These are phyloP conservation scores for Clathrus columnatus DNA, from an alignment of 768 basidiomycete species.

Conservation along the genomic window DNA sequence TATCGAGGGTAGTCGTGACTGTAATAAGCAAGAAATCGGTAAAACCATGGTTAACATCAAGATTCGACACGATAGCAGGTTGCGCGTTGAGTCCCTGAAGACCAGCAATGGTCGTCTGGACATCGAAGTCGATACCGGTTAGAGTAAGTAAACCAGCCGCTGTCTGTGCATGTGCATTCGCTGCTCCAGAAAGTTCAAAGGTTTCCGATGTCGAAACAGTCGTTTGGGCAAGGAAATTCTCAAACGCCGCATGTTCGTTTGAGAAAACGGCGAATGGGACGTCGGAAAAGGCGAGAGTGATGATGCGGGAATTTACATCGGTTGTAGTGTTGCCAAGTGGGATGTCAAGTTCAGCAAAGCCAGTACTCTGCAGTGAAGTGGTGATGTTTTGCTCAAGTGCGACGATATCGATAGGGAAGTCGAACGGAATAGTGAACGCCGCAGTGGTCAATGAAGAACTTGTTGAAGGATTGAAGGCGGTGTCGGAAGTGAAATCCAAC, in stretches of 20 bases:
- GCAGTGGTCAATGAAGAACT: constrained; percentile 54
- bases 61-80: constrained; percentile 44
- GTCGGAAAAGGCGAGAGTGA: constrained; percentile 49
- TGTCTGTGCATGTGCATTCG: constrained; percentile 48
- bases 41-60: constrained; percentile 65
- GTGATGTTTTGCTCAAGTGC: constrained; percentile 52
- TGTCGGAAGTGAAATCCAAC: constrained; percentile 47
- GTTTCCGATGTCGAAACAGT: constrained; percentile 39
- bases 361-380: constrained; percentile 39
- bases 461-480: constrained; percentile 48
- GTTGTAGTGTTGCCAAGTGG: constrained; percentile 50
- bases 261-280: constrained; percentile 51
- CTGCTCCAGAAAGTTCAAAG: constrained; percentile 43
- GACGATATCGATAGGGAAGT: constrained; percentile 59
- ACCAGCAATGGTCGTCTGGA: constrained; percentile 50
- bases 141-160: constrained; percentile 57
- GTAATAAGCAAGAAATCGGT: constrained; percentile 60
- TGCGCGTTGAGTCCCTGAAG: constrained; percentile 54
- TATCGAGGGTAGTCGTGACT: constrained; percentile 49
- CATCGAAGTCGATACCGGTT: constrained; percentile 47
- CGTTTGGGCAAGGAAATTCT: constrained; percentile 53
- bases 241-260: constrained; percentile 42
- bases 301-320: constrained; percentile 52
- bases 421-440: constrained; percentile 59
- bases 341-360: constrained; percentile 53